Conservation (phyloP, 768 basidiomycete genomes). For the Pleurotus citrinopileatus region DNA sequence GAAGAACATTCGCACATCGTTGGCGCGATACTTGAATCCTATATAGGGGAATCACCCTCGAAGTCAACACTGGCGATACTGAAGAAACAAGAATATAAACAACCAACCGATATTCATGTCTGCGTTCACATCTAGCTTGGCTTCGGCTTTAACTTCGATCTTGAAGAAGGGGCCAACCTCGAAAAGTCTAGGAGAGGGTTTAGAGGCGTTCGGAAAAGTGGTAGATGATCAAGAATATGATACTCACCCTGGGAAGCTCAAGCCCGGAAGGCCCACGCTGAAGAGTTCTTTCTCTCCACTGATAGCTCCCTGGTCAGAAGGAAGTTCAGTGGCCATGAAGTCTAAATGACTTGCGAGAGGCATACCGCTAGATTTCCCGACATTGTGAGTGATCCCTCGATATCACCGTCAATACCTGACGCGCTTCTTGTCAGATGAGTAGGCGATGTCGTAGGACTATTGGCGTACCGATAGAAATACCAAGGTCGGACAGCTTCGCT, state of each 20-base stretch:
- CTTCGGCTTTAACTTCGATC: slow-evolving; percentile 24
- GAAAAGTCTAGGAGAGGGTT: slow-evolving; percentile 20
- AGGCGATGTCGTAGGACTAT: not conserved
- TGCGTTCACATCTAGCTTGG: slow-evolving; percentile 28
- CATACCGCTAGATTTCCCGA: slow-evolving; percentile 1
- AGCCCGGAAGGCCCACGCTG: slow-evolving; percentile 28
- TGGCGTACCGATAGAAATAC: not conserved
- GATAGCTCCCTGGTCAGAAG: slow-evolving; percentile 20
- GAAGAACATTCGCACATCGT: slow-evolving; percentile 32
- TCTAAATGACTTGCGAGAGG: not conserved
- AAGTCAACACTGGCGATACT: not conserved
- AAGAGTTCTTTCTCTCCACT: slow-evolving; percentile 21
- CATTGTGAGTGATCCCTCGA: slow-evolving; percentile 1
- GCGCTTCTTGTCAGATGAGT: not conserved
- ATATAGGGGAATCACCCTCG: not conserved
- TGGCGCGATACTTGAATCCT: slow-evolving; percentile 28
- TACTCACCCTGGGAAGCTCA: slow-evolving; percentile 29
- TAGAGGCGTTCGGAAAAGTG: not conserved
- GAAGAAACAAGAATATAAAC: not conserved
- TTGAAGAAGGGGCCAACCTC: slow-evolving; percentile 37
- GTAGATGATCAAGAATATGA: too few species aligned
- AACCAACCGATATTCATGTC: slow-evolving; percentile 22
- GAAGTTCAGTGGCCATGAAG: too few species aligned
- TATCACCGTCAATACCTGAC: slow-evolving; percentile 1
- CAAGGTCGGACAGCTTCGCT: slow-evolving; percentile 1